These are phyloP conservation scores for Torrubiellomyces zombiae DNA, from an alignment of 2,329 filamentous ascomycete genomes.

Conservation along the genomic window DNA sequence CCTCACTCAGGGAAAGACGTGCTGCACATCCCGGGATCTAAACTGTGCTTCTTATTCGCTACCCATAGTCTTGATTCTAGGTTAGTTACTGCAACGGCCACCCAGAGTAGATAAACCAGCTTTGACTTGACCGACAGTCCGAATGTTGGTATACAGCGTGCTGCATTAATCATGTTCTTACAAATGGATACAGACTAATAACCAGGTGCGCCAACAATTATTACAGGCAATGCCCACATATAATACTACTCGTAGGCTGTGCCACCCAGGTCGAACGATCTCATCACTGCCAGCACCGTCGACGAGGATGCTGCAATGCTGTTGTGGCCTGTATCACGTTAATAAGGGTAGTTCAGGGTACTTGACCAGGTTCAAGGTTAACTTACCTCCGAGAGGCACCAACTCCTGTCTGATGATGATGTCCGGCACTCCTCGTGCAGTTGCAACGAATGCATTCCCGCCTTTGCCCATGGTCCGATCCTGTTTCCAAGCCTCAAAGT, in stretches of 20 bases:
- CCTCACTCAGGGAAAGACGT: no score
- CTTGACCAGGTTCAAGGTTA: not conserved
- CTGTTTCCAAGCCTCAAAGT: slow-evolving; percentile 28
- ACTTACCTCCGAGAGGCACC: slow-evolving; percentile 37
- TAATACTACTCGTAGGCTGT: slow-evolving; percentile 9
- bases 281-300: slow-evolving; percentile 46
- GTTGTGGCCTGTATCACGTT: slow-evolving; percentile 42
- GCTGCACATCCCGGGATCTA: no score
- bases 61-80: no score
- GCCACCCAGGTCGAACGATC: slow-evolving; percentile 37
- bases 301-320: slow-evolving; percentile 48
- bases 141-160: no score
- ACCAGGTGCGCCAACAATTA: no score
- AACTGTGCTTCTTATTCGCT: no score
- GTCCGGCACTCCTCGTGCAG: slow-evolving; percentile 25
- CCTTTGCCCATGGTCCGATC: slow-evolving; percentile 25
- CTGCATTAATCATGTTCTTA: no score
- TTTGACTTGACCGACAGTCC: no score
- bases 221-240: no score
- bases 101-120: no score
- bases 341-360: not conserved
- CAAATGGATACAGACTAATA: no score
- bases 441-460: slow-evolving; percentile 29
- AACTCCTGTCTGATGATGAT: slow-evolving; percentile 36
- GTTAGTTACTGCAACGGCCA: no score